Evolutionary conservation across 2,329 filamentous ascomycete genomes (phyloP).

Genomic region (Arthroderma sp.): DNA sequence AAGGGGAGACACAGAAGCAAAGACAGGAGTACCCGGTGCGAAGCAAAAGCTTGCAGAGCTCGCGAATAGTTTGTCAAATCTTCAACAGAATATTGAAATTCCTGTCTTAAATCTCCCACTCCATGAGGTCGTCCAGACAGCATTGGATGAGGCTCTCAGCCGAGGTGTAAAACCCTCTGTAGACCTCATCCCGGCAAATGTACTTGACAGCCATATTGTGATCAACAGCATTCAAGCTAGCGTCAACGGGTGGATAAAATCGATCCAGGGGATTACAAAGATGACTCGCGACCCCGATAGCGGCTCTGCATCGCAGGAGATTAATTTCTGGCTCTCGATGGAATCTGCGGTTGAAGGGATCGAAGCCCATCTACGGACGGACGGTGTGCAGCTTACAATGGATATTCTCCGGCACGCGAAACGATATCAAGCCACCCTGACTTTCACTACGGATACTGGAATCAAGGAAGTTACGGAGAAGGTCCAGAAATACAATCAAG

Average conservation of each 20-base stretch:
- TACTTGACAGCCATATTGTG: conserved; percentile 81
- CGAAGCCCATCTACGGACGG: conserved; percentile 72
- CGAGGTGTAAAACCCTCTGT: conserved; percentile 57
- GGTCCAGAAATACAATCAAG: conserved; percentile 96
- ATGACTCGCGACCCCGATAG: conserved; percentile 71
- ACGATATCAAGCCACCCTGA: conserved; percentile 93
- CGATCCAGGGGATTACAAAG: conserved; percentile 91
- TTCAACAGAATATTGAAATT: conserved; percentile 97
- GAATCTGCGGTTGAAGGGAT: conserved; percentile 86
- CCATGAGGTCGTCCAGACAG: conserved; percentile 75
- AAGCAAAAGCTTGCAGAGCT: conserved; percentile 95
- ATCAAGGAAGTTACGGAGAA: conserved; percentile 91
- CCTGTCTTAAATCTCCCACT: conserved; percentile 79
- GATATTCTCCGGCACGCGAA: conserved; percentile 95
- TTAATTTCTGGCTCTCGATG: conserved; percentile 98
- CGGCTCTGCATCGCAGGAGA: conserved; percentile 83
- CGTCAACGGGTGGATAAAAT: conserved; percentile 97
- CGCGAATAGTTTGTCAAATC: conserved; percentile 74
- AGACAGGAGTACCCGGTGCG: conserved; percentile 90
- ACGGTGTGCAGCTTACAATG: conserved; percentile 79
- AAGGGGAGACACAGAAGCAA: conserved; percentile 73
- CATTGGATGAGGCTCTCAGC: conserved; percentile 62
- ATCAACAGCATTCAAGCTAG: conserved; percentile 87
- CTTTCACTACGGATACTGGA: conserved; percentile 90
- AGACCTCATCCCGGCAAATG: conserved; percentile 59